These are phyloP conservation scores for cucumber (Cucumis sativus) DNA, from an alignment of 306 rosid genomes.

Conservation along the genomic window Cucumber_9930_V3 NC_026655.2:5061501-5062000, in stretches of 20 bases:
- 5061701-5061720: constrained; percentile 70
- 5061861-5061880: constrained; percentile 1
- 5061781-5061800: constrained; percentile 94
- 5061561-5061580: no score
- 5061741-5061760: constrained; percentile 85
- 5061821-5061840: constrained; percentile 94
- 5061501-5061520: neutral
- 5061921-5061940: neutral
- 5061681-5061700: constrained; percentile 62
- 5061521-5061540: neutral
- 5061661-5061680: constrained; percentile 61
- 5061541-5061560: neutral
- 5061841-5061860: constrained; percentile 89
- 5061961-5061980: neutral
- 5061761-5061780: constrained; percentile 83
- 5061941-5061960: neutral
- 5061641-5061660: constrained; percentile 78
- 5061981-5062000: neutral
- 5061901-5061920: neutral
- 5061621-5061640: constrained; percentile 99
- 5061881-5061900: neutral
- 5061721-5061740: constrained; percentile 79
- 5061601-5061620: constrained; percentile 15
- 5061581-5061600: neutral
- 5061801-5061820: constrained; percentile 98